Evolutionary conservation across 495 filamentous ascomycete species (phyloP).

Genomic region (Tuber indicum): DNA sequence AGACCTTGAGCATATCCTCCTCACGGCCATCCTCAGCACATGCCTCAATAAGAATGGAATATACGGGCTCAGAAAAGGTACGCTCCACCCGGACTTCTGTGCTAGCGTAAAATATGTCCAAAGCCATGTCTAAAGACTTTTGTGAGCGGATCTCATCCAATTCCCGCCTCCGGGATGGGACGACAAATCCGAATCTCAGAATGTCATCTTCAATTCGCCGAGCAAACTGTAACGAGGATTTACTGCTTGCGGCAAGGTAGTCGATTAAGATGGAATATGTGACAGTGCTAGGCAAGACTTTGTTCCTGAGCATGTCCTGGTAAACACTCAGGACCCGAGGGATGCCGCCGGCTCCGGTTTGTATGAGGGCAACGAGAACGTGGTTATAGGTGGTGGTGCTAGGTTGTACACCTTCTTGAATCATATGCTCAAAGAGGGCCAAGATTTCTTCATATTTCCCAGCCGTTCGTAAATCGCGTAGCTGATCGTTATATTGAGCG

Average conservation of each 20-base stretch:
- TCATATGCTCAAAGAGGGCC: slow-evolving; percentile 77
- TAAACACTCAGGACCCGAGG: slow-evolving; percentile 91
- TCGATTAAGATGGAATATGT: slow-evolving; percentile 83
- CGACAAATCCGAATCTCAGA: slow-evolving; percentile 70
- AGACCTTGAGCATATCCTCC: slow-evolving; percentile 80
- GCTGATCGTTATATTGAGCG: slow-evolving; percentile 60
- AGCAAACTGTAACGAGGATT: slow-evolving; percentile 64
- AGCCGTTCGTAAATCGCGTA: slow-evolving; percentile 61
- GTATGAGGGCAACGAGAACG: slow-evolving; percentile 69
- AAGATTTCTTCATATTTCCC: slow-evolving; percentile 77
- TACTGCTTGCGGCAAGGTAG: slow-evolving; percentile 68
- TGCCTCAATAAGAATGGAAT: slow-evolving; percentile 71
- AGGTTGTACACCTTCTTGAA: slow-evolving; percentile 68
- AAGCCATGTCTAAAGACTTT: slow-evolving; percentile 70
- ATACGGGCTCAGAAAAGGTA: slow-evolving; percentile 65
- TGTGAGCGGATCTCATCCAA: slow-evolving; percentile 61
- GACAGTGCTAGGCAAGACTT: slow-evolving; percentile 68
- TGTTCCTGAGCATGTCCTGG: slow-evolving; percentile 86
- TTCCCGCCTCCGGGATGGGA: slow-evolving; percentile 77
- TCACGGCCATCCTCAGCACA: slow-evolving; percentile 72
- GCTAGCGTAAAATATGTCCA: slow-evolving; percentile 76
- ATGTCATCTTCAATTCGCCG: slow-evolving; percentile 69
- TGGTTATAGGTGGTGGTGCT: slow-evolving; percentile 83
- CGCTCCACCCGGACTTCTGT: slow-evolving; percentile 49
- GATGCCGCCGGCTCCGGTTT: slow-evolving; percentile 24